Conservation (phyloP, 257 asterid species). For the Ilex asprella region DNA sequence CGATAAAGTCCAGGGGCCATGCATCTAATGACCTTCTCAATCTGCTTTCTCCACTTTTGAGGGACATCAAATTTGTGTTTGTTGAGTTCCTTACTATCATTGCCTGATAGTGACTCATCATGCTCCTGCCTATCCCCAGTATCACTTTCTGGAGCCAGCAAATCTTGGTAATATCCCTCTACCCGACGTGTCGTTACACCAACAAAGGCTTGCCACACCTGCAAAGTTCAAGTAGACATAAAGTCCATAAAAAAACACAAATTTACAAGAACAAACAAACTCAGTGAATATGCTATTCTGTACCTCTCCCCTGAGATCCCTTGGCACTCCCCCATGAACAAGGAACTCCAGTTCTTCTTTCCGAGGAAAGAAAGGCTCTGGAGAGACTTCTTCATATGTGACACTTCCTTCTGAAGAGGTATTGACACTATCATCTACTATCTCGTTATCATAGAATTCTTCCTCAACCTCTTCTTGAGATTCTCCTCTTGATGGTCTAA, state of each 20-base stretch:
- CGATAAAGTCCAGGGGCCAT: slow-evolving; percentile 92
- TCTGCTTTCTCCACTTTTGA: slow-evolving; percentile 83
- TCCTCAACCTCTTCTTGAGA: slow-evolving; percentile 30
- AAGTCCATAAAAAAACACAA: slow-evolving; percentile 5
- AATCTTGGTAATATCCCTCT: slow-evolving; percentile 67
- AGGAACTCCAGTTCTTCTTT: slow-evolving; percentile 77
- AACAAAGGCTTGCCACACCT: slow-evolving; percentile 97
- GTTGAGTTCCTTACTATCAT: slow-evolving; percentile 19
- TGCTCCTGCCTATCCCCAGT: slow-evolving; percentile 28
- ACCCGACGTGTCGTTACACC: slow-evolving; percentile 79
- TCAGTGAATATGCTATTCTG: slow-evolving; percentile 7
- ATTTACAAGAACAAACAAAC: slow-evolving; percentile 6
- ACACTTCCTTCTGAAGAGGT: slow-evolving; percentile 28
- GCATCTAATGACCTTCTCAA: slow-evolving; percentile 99
- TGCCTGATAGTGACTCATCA: slow-evolving; percentile 28
- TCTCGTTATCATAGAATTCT: slow-evolving; percentile 27
- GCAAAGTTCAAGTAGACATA: slow-evolving; percentile 23
- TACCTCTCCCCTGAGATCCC: slow-evolving; percentile 96
- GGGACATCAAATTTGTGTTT: slow-evolving; percentile 40
- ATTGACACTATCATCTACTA: slow-evolving; percentile 26
- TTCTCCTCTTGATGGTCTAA: slow-evolving; percentile 25
- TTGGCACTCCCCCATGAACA: slow-evolving; percentile 88
- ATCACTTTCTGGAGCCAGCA: slow-evolving; percentile 51
- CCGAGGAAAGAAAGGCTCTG: slow-evolving; percentile 47
- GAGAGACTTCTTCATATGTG: slow-evolving; percentile 21